Evolutionary conservation across 306 rosid species (phyloP).

Genomic region (Cajanus cajan): DNA sequence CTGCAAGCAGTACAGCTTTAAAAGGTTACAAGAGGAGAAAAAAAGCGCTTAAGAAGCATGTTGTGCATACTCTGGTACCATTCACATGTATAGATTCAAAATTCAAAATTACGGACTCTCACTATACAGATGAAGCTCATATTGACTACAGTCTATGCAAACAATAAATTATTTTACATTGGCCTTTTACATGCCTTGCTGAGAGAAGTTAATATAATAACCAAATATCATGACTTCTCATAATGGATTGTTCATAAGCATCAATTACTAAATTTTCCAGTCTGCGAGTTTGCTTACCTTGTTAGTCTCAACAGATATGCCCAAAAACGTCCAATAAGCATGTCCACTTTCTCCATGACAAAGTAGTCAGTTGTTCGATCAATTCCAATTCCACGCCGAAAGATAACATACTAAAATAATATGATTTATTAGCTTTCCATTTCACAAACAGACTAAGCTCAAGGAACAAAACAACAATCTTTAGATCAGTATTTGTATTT

Average conservation of each 20-base stretch:
- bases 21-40: not conserved
- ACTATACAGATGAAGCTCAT: constrained; percentile 15
- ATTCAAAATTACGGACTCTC: not conserved
- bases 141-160: constrained; percentile 24
- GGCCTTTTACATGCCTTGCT: constrained; percentile 6
- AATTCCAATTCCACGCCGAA: constrained; percentile 86
- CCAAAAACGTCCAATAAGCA: constrained; percentile 81
- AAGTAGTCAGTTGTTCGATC: constrained; percentile 82
- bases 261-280: not conserved
- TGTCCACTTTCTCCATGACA: constrained; percentile 91
- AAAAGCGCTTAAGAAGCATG: constrained; percentile 15
- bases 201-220: constrained; percentile 16
- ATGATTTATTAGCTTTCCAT: constrained; percentile 36
- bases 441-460: constrained; percentile 25
- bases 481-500: not conserved
- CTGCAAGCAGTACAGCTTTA: constrained; percentile 47
- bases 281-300: constrained; percentile 45
- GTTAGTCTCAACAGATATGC: constrained; percentile 60
- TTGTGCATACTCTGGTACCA: not conserved
- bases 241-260: not conserved
- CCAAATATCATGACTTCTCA: constrained; percentile 21
- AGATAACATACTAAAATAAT: constrained; percentile 75
- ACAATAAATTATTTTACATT: constrained; percentile 2
- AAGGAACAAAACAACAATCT: constrained; percentile 8
- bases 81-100: constrained; percentile 15